Conservation (phyloP, 2,329 filamentous ascomycete species). For the Scleromitrula shiraiana region DNA sequence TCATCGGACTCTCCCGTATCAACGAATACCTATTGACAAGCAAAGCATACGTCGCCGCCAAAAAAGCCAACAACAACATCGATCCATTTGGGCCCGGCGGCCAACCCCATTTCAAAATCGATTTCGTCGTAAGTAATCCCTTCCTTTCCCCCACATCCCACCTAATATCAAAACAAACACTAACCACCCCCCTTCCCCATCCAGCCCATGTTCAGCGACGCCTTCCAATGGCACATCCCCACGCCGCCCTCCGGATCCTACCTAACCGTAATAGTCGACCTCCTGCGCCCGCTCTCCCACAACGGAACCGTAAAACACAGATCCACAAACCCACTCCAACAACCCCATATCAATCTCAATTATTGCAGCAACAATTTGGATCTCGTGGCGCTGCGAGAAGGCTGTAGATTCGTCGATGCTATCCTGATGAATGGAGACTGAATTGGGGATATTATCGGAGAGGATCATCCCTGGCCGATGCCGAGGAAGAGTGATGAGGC, state of each 20-base stretch:
- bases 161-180: too few species aligned
- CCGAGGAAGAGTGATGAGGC: slow-evolving; percentile 45
- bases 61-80: slow-evolving; percentile 32
- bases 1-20: slow-evolving; percentile 50
- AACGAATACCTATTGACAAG: slow-evolving; percentile 44
- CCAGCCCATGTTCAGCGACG: slow-evolving; percentile 45
- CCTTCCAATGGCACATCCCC: slow-evolving; percentile 42
- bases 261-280: slow-evolving; percentile 48
- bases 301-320: slow-evolving; percentile 35
- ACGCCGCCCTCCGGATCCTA: slow-evolving; percentile 38
- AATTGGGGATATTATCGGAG: slow-evolving; percentile 45
- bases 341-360: slow-evolving; percentile 32
- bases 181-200: too few species aligned
- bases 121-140: too few species aligned
- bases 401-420: slow-evolving; percentile 32
- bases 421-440: slow-evolving; percentile 48
- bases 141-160: too few species aligned
- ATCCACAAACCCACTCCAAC: slow-evolving; percentile 48
- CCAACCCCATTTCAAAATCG: slow-evolving; percentile 54
- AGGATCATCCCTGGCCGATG: slow-evolving; percentile 54
- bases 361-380: slow-evolving; percentile 37
- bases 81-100: slow-evolving; percentile 49
- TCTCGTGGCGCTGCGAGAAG: slow-evolving; percentile 45
- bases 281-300: slow-evolving; percentile 39
- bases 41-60: slow-evolving; percentile 38